Conservation (phyloP, 371 early-diverging fungal species). For the Phascolomyces articulosus region DNA sequence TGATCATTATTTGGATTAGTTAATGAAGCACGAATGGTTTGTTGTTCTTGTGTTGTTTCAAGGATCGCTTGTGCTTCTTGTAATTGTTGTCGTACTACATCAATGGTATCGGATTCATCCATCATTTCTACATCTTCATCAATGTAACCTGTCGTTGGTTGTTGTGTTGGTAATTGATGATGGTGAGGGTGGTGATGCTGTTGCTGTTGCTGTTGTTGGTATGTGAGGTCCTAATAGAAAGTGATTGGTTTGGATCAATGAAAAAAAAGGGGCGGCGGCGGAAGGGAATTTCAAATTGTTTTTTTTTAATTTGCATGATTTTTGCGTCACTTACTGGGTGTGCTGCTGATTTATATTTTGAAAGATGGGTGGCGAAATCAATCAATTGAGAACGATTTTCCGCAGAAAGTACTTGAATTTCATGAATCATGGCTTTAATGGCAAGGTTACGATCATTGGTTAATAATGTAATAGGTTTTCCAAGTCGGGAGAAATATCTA, state of each 20-base stretch:
- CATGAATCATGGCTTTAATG: conserved; percentile 52
- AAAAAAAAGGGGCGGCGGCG: too few relatives aligned
- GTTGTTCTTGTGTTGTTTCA: background rate
- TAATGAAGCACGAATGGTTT: background rate
- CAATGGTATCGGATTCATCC: conserved; percentile 2
- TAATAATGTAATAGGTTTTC: conserved; percentile 23
- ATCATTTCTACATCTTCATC: conserved; percentile 18
- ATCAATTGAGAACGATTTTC: conserved; percentile 26
- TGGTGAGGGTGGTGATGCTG: background rate
- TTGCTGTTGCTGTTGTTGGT: background rate
- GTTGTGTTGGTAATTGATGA: background rate
- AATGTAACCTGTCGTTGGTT: background rate
- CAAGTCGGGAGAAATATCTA: conserved; percentile 28
- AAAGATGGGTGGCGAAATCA: background rate
- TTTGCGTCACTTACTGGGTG: too few relatives aligned
- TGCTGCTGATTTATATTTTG: background rate
- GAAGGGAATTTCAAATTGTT: too few relatives aligned
- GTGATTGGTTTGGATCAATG: too few relatives aligned
- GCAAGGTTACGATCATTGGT: conserved; percentile 48
- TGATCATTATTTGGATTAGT: background rate
- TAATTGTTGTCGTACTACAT: background rate
- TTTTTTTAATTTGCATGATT: too few relatives aligned
- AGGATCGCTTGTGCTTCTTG: background rate
- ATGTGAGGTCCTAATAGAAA: too few relatives aligned
- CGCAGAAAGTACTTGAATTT: conserved; percentile 31